Percentiles rank a stretch among this genome's conserved stretches.
phyloP scores from a whole-genome alignment of 208 protist species.

The Trypanosoma theileri region DNA sequence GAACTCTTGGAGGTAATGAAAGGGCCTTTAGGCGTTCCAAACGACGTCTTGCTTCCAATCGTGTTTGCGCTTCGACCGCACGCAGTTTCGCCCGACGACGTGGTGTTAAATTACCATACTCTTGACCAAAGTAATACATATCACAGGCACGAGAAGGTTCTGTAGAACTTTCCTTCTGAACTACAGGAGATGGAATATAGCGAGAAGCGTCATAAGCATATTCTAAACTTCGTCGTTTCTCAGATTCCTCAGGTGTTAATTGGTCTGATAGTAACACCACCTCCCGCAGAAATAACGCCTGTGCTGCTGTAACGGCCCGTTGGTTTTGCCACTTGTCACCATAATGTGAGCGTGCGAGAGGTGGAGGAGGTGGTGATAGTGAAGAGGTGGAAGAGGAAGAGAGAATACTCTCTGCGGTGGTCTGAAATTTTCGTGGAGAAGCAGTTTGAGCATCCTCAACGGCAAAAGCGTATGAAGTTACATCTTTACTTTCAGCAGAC shows the following conservation, averaged over 20 bases:
- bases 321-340: neutral
- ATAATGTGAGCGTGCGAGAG: neutral
- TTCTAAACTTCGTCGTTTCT: constrained; percentile 7
- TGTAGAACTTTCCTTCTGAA: neutral
- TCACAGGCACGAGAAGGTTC: constrained; percentile 23
- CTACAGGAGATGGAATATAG: neutral
- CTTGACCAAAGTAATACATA: constrained; percentile 31
- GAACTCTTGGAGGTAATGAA: neutral
- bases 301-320: neutral
- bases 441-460: neutral
- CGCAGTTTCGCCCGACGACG: constrained; percentile 21
- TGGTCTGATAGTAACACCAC: constrained; percentile 22
- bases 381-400: neutral
- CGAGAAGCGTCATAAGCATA: constrained; percentile 18
- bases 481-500: neutral
- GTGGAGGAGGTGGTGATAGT: too few species aligned
- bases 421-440: constrained; percentile 5
- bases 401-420: constrained; percentile 7
- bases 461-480: constrained; percentile 8
- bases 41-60: constrained; percentile 41
- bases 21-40: constrained; percentile 35
- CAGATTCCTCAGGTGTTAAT: constrained; percentile 18
- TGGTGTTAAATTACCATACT: constrained; percentile 17
- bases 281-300: constrained; percentile 1
- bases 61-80: constrained; percentile 42